Evolutionary conservation across 495 filamentous ascomycete genomes (phyloP).

Genomic region (Daldinia childiae): DNA sequence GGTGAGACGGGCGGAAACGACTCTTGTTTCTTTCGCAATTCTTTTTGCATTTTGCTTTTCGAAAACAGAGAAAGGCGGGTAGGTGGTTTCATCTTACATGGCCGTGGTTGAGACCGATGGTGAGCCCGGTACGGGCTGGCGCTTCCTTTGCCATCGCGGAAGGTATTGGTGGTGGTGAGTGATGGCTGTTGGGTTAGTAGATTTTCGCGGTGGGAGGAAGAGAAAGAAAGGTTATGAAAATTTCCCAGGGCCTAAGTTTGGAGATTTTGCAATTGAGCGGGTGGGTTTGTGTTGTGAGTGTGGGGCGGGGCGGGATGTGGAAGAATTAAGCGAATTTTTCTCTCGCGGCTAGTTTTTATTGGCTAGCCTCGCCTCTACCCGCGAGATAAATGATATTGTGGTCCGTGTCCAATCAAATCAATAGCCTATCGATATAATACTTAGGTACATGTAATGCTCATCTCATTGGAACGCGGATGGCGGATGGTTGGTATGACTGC

Average conservation of each 20-base stretch:
- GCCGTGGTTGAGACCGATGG: conserved; percentile 86
- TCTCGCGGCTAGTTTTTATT: conserved; percentile 10
- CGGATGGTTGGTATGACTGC: conserved; percentile 12
- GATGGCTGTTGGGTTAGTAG: conserved; percentile 42
- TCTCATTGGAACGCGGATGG: background rate
- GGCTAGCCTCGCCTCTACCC: conserved; percentile 23
- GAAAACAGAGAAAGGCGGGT: conserved; percentile 2
- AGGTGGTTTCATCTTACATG: conserved; percentile 67
- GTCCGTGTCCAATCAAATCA: conserved; percentile 6
- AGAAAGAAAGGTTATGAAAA: conserved; percentile 23
- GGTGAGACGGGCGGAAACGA: conserved; percentile 60
- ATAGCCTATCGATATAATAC: conserved; percentile 10
- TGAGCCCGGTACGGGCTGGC: conserved; percentile 74
- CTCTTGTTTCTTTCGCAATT: conserved; percentile 30
- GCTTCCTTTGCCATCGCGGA: conserved; percentile 54
- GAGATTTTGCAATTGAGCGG: conserved; percentile 37
- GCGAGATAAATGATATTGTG: conserved; percentile 6
- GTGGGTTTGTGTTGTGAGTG: conserved; percentile 42
- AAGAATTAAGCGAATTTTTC: conserved; percentile 38
- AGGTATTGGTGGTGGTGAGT: conserved; percentile 37
- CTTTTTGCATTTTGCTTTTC: background rate
- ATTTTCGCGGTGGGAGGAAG: conserved; percentile 32
- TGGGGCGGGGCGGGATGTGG: conserved; percentile 12
- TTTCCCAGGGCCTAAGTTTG: conserved; percentile 17
- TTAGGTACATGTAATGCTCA: conserved; percentile 22